Base-by-base conservation (phyloP, 2,329 filamentous ascomycete species). In the Colletotrichum agaves region DNA sequence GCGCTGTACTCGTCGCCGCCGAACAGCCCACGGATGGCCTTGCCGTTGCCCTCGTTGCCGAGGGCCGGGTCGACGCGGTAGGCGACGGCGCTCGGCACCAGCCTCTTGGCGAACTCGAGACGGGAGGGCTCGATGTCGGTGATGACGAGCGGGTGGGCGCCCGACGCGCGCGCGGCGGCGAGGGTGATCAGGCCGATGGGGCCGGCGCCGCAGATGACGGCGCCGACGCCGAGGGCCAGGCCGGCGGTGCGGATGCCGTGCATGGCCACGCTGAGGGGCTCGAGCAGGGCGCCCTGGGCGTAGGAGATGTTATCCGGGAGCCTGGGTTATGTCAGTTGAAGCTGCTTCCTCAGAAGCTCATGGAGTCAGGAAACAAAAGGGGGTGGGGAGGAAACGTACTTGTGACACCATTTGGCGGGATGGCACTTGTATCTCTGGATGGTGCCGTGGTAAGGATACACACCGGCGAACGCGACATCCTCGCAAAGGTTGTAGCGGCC, bases 401-500 rank as follows among this genome's bases (percentile, higher is more conserved):
- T 83, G 77, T 88, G 85, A 41, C 87, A 76, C 83, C 85, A 90
- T 73, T 83, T 86, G 4, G 88, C 88, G 0, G 87, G 85, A 70
- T 90, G 88, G 19, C 84, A 80, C 72, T 88, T 88, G 78, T 87
- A 90, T 69, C 87, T 78, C 73, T 89, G 87, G 8, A 92, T 81
- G 0, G 85, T 87, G 6, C 88, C 89, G 61, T 83, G 78, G 71
- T 89, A 83, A 0, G 88, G 88, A 71, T 87, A 89, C 15, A 89
- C 87, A 19, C 88, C 88, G 0, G 86, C 80, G 71, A 91, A 91
- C 52, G 83, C 79, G 3, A 90, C 88, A 57, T 87, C 82, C 69
- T 88, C 84, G 73, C 89, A 91, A 5, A 90, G 84, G 71, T 90
- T 90, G 72, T 90, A 90, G 11, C 87, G 84, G 3, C 88, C 89